phyloP scores from a whole-genome alignment of 192 early-diverging fungal genomes.

The Allomyces macrogynus region DNA sequence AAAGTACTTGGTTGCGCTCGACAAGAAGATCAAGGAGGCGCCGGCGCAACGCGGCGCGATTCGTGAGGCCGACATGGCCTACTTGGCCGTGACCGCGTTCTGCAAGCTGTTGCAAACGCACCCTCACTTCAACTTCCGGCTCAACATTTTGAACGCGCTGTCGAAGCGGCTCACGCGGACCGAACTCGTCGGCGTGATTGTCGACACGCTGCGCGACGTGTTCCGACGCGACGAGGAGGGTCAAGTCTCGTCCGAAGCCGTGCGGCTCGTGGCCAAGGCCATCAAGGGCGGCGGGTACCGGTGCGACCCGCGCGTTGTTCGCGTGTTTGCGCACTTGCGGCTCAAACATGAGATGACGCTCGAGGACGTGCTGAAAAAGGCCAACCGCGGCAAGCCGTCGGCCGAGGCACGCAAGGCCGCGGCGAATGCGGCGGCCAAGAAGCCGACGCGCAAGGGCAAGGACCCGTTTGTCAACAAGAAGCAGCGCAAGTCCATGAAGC shows the following conservation, averaged over 20 bases:
- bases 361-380: conserved; percentile 7
- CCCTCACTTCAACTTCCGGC: conserved; percentile 90
- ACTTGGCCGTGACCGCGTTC: conserved; percentile 58
- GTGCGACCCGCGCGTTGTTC: conserved; percentile 44
- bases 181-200: neutral
- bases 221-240: conserved; percentile 74
- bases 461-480: conserved; percentile 15
- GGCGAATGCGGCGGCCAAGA: neutral
- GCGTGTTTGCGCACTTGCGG: conserved; percentile 58
- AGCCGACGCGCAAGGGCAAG: neutral
- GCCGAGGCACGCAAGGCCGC: conserved; percentile 1
- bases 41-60: neutral
- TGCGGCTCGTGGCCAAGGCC: conserved; percentile 63
- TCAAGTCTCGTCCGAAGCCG: conserved; percentile 64
- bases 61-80: conserved; percentile 14
- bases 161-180: conserved; percentile 10
- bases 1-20: conserved; percentile 57
- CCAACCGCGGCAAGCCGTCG: conserved; percentile 1
- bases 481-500: conserved; percentile 52
- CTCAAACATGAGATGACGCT: conserved; percentile 61
- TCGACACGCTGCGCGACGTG: conserved; percentile 30
- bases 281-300: conserved; percentile 61
- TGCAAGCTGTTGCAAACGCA: conserved; percentile 56
- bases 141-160: conserved; percentile 46
- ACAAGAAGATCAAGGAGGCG: conserved; percentile 16